phyloP scores from a whole-genome alignment of 306 rosid species.

The Citrullus colocynthis region DNA sequence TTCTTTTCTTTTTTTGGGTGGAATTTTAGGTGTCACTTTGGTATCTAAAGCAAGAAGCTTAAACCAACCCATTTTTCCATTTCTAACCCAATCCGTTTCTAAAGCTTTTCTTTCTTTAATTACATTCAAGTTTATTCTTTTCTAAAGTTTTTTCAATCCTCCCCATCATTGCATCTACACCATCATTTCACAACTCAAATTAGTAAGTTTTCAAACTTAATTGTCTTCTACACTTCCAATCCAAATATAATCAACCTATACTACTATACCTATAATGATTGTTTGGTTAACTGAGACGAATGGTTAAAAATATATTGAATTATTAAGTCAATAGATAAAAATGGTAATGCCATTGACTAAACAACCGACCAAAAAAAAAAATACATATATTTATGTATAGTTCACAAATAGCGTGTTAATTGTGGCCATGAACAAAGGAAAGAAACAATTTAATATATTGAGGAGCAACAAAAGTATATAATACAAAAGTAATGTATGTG shows the following conservation, averaged over 20 bases:
- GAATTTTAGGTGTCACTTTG: conserved; percentile 2
- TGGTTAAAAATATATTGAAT: no score
- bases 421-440: no score
- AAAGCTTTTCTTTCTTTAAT: neutral
- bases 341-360: no score
- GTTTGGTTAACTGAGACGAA: no score
- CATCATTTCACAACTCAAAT: neutral
- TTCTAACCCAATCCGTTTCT: neutral
- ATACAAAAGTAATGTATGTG: no score
- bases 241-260: neutral
- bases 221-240: neutral
- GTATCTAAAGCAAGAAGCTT: neutral
- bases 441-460: no score
- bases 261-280: no score
- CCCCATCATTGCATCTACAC: neutral
- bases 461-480: no score
- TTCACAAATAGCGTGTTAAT: no score
- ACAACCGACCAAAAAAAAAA: no score
- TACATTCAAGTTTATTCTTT: neutral
- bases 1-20: neutral
- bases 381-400: no score
- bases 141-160: neutral
- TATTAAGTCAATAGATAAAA: no score
- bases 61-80: neutral
- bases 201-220: neutral